Evolutionary conservation across 306 rosid genomes (phyloP), one percentile per base, ranked within the genome.

Genomic region (Ormosia semicastrata): DNA sequence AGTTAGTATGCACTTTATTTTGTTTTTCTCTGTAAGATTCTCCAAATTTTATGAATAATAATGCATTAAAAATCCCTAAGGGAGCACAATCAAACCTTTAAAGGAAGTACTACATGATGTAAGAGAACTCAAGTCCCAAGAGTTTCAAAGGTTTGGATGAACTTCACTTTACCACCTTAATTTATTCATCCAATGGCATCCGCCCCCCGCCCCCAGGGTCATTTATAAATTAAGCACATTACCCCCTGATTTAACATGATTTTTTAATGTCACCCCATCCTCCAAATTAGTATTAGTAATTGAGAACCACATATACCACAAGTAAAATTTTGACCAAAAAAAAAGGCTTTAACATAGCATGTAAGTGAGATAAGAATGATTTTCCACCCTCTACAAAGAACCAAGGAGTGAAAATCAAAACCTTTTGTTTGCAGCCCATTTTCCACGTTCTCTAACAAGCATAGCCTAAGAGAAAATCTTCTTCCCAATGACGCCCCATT

Each of bases 91-190:
- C 71, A 59, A 64, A 58, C 73, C 5, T 2, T 24, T 33, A 62
- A 78, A 54, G 37, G 54, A 71, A 53, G 56, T 34, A 64, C 32
- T 39, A 43, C 13, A 75, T 64, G 77, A 75, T 64, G 77, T 3
- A 12, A 40, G 37, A 59, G 47, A 43, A 54, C 70, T 32, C 50
- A 70, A 85, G 34, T 39, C 63, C 41, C n/a, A 4, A 66, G 10
- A 75, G 30, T 78, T 71, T 33, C 34, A 32, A 24, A 24, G 24
- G 24, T 24, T 24, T 24, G 24, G 24, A 24, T 24, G 24, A 24
- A 24, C 24, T 24, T 24, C 24, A 24, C 24, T 24, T 24, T 24
- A 24, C 24, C 24, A 24, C 24, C 0, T 24, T 24, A 24, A 24
- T 24, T 24, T 24, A 24, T 24, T 24, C 24, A 24, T 24, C 24